These are phyloP conservation scores for Penicillium verrucosum DNA, from an alignment of 2,329 filamentous ascomycete species.

Conservation along the genomic window DNA sequence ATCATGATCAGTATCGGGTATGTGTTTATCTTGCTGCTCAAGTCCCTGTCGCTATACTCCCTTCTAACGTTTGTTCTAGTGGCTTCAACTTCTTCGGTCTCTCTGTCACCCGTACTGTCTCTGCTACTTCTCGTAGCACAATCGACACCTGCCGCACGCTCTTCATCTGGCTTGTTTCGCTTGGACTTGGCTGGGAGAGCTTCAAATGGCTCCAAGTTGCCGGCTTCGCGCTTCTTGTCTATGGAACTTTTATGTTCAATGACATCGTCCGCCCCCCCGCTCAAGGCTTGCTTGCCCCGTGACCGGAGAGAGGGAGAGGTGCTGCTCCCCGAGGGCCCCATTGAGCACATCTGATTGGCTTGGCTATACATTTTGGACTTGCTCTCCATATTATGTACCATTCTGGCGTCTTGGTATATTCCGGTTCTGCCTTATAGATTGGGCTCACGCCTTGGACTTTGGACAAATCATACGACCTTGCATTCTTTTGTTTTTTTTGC, in stretches of 20 bases:
- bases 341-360: conserved; percentile 60
- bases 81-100: conserved; percentile 99
- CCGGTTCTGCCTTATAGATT: not conserved
- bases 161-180: conserved; percentile 95
- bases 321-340: conserved; percentile 75
- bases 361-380: not conserved
- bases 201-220: conserved; percentile 96
- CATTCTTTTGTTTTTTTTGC: not conserved
- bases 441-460: not conserved
- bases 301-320: conserved; percentile 51
- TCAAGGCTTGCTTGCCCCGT: conserved; percentile 62
- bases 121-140: conserved; percentile 87
- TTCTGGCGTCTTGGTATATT: not conserved
- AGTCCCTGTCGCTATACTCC: not conserved
- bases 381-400: not conserved
- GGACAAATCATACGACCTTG: not conserved
- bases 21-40: conserved; percentile 31
- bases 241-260: conserved; percentile 96
- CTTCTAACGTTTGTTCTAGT: conserved; percentile 44
- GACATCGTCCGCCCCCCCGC: conserved; percentile 83
- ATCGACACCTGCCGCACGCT: conserved; percentile 97
- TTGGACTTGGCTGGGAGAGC: conserved; percentile 90
- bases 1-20: conserved; percentile 99
- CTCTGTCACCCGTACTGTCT: conserved; percentile 83
- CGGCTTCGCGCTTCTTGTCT: conserved; percentile 86